Evolutionary conservation across 2,329 filamentous ascomycete genomes (phyloP), one percentile per base, ranked within the genome.

Genomic region (Pezicula carpinea): DNA sequence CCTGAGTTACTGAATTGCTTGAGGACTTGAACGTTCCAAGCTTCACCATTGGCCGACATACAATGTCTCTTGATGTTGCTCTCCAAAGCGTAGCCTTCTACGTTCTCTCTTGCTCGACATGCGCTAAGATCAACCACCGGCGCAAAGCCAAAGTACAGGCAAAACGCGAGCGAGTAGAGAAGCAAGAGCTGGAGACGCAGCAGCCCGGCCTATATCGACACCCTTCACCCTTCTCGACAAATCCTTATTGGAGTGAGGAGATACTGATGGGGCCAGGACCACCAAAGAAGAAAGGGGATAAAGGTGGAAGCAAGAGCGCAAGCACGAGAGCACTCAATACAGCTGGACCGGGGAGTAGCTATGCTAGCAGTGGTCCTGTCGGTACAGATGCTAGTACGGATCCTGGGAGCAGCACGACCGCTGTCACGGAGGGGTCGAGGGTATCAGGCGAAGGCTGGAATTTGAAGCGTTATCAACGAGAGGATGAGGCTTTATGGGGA

Each of bases 401-500:
- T 32, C 53, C 60, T 17, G 65, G 59, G 23, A 72, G 66, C 46
- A 73, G 66, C 53, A 72, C 69, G 52, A 75, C 72, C 18, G 67
- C 71, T 40, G 66, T 70, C 4, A 64, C 73, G 49, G 71, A 79
- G 56, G 72, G 68, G 8, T 59, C 68, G 56, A 22, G 64, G 5
- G 59, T 71, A 23, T 66, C 66, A 44, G 67, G 63, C 32, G 79
- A 80, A 41, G 83, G 83, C 40, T 90, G 86, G 86, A 92, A 93
- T 60, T 76, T 76, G 58, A 83, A 82, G 65, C 79, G 85, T 51
- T 91, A 95, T 64, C 88, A 96, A 65, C 76, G 90, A 45, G 88
- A 93, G 63, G 90, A 96, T 55, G 91, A 96, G 67, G 83, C 87
- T 54, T 74, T 95, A 5, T 95, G 89, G 87, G 89, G 89, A 15